These are phyloP conservation scores for Dentipellis sp. DNA, from an alignment of 768 basidiomycete species.

Conservation along the genomic window DNA sequence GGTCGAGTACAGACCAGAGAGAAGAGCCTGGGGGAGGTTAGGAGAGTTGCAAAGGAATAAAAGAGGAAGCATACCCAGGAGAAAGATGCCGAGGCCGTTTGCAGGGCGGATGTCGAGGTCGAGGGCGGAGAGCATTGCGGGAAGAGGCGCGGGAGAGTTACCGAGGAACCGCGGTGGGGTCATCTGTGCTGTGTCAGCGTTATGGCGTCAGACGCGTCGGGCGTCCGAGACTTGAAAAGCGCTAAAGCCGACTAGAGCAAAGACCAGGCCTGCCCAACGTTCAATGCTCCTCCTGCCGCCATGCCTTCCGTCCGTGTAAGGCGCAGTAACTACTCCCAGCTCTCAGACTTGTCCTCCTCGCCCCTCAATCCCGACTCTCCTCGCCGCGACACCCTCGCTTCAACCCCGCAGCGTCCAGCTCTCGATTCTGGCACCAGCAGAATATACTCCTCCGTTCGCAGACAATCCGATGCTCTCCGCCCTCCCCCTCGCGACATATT, in stretches of 20 bases:
- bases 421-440: background rate
- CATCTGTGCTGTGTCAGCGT: background rate
- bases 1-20: slow-evolving; percentile 68
- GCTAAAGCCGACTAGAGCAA: no score
- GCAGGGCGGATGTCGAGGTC: slow-evolving; percentile 75
- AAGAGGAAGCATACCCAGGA: slow-evolving; percentile 40
- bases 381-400: no score
- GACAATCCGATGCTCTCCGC: background rate
- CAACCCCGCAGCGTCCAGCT: no score
- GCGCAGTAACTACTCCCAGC: background rate
- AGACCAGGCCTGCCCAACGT: no score
- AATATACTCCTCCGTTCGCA: background rate
- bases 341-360: background rate
- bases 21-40: slow-evolving; percentile 49
- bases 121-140: slow-evolving; percentile 53
- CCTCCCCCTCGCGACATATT: background rate
- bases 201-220: background rate
- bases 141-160: background rate
- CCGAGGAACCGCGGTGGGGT: no score
- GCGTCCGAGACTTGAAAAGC: no score
- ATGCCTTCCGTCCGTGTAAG: background rate
- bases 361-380: background rate
- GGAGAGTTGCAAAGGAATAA: background rate
- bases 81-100: slow-evolving; percentile 67
- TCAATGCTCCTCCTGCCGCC: background rate